These are phyloP conservation scores for Wickerhamiella brachini DNA, from an alignment of 805 yeast species.

Conservation along the genomic window DNA sequence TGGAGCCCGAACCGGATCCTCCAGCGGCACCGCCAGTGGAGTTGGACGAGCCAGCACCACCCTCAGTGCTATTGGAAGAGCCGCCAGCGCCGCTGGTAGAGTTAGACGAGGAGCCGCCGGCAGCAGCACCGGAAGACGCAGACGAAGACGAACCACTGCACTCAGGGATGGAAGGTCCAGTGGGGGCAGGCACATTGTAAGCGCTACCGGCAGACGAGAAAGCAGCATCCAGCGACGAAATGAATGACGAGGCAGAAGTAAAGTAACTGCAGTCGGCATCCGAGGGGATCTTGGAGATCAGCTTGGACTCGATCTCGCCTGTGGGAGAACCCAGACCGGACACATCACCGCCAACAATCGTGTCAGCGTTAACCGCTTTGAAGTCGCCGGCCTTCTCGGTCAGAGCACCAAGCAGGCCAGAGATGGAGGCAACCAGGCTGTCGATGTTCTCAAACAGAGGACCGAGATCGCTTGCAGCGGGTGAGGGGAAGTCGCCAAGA, in stretches of 20 bases:
- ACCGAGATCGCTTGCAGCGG: background rate
- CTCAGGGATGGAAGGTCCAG: background rate
- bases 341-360: conserved; percentile 15
- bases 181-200: background rate
- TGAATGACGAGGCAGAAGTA: background rate
- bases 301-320: conserved; percentile 6
- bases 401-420: conserved; percentile 11
- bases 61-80: conserved; percentile 2
- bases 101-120: background rate
- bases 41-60: background rate
- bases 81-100: background rate
- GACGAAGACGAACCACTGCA: background rate
- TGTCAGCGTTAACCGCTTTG: conserved; percentile 12
- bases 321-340: conserved; percentile 9
- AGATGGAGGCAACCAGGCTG: conserved; percentile 8
- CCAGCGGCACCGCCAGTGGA: conserved; percentile 1
- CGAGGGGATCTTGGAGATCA: conserved; percentile 4
- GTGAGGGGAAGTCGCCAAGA: background rate
- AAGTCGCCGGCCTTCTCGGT: conserved; percentile 17
- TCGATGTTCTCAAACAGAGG: conserved; percentile 2
- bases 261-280: background rate
- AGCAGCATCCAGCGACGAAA: conserved; percentile 1
- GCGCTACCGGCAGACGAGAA: conserved; percentile 1
- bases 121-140: background rate
- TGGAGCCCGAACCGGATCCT: conserved; percentile 7